Conservation (phyloP, 352 stramenopile genomes). For the Phytophthora quininea region DNA sequence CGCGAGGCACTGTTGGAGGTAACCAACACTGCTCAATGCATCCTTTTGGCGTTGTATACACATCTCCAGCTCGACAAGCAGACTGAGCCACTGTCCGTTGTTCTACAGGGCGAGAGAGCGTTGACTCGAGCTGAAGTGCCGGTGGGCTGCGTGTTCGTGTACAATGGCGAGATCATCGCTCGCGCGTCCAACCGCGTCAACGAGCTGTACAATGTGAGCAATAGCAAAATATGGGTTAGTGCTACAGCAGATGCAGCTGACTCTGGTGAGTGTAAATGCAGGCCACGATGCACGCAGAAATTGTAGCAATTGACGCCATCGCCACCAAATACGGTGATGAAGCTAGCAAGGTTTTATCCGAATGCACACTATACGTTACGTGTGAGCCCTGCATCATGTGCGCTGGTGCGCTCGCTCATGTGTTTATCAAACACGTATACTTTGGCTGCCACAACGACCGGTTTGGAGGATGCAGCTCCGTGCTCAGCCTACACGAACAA, state of each 20-base stretch:
- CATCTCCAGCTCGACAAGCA: neutral
- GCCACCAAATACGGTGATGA: slow-evolving; percentile 48
- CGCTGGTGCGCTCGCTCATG: slow-evolving; percentile 80
- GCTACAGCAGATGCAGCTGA: neutral
- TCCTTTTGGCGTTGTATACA: neutral
- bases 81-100: slow-evolving; percentile 3
- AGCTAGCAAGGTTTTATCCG: slow-evolving; percentile 49
- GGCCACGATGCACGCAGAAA: slow-evolving; percentile 91
- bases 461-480: slow-evolving; percentile 93
- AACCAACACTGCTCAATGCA: neutral
- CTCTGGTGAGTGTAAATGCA: slow-evolving; percentile 19
- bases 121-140: slow-evolving; percentile 86
- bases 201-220: slow-evolving; percentile 81
- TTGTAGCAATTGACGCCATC: slow-evolving; percentile 90
- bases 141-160: slow-evolving; percentile 93
- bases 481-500: slow-evolving; percentile 83
- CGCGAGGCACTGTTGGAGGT: slow-evolving; percentile 74
- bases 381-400: slow-evolving; percentile 97
- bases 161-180: slow-evolving; percentile 76
- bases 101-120: slow-evolving; percentile 74
- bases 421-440: slow-evolving; percentile 78
- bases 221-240: neutral
- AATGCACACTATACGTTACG: slow-evolving; percentile 88
- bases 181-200: slow-evolving; percentile 89
- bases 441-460: slow-evolving; percentile 94